phyloP scores from a whole-genome alignment of 176 grass and related monocot genomes.

The Aegilops bicornis region DNA sequence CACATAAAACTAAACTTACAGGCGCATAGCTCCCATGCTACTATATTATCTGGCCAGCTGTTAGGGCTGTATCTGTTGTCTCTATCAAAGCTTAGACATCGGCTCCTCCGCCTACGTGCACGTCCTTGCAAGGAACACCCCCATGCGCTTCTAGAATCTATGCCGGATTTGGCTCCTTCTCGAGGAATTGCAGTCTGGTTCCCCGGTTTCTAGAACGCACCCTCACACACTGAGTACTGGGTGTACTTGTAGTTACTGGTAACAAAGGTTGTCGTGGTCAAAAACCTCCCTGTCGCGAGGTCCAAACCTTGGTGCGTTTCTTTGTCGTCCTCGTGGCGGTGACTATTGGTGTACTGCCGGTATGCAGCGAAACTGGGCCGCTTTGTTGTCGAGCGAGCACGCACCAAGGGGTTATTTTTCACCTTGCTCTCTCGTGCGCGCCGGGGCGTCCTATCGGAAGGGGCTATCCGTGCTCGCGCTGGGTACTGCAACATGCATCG shows the following conservation, averaged over 20 bases:
- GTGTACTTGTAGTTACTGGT: constrained; percentile 19
- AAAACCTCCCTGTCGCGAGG: constrained; percentile 35
- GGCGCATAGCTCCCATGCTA: background rate
- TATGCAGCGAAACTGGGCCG: constrained; percentile 40
- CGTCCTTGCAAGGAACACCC: background rate
- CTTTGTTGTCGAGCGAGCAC: background rate
- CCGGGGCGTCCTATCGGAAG: background rate
- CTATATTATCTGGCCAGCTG: constrained; percentile 32
- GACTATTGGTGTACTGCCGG: background rate
- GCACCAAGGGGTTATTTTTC: constrained; percentile 11
- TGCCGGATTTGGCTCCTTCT: background rate
- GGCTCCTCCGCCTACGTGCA: constrained; percentile 19
- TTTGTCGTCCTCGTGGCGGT: constrained; percentile 22
- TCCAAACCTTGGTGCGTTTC: constrained; percentile 5
- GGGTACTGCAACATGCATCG: background rate
- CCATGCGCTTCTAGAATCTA: constrained; percentile 27
- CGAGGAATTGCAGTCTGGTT: background rate
- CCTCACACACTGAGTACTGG: background rate
- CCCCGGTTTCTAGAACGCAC: background rate
- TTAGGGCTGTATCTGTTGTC: background rate
- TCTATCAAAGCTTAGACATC: constrained; percentile 10
- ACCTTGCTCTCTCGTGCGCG: constrained; percentile 15
- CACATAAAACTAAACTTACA: constrained; percentile 12
- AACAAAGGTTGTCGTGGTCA: constrained; percentile 26
- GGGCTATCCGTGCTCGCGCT: background rate